Evolutionary conservation across 2,329 filamentous ascomycete species (phyloP).

Genomic region (Fusarium concolor): DNA sequence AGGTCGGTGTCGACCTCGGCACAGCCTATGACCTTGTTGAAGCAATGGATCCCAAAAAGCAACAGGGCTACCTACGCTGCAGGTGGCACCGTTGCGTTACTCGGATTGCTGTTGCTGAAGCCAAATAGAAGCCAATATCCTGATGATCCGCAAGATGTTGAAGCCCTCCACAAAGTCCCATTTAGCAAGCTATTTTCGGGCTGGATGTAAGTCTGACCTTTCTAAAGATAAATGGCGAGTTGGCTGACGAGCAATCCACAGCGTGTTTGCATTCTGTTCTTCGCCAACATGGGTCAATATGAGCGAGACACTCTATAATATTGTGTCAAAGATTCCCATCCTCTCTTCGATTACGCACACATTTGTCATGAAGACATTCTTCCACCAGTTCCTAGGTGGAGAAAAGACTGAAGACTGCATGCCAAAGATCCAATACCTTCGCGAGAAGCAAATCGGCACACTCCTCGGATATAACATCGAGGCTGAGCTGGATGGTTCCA

Average conservation of each 20-base stretch:
- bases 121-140: background rate
- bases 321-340: slow-evolving; percentile 31
- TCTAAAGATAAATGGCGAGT: background rate
- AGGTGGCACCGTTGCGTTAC: background rate
- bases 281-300: slow-evolving; percentile 36
- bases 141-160: slow-evolving; percentile 1
- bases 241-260: background rate
- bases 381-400: slow-evolving; percentile 37
- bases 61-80: background rate
- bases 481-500: slow-evolving; percentile 35
- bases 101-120: slow-evolving; percentile 3
- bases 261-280: slow-evolving; percentile 39
- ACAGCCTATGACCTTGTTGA: background rate
- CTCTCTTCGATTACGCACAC: slow-evolving; percentile 27
- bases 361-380: slow-evolving; percentile 34
- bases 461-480: slow-evolving; percentile 42
- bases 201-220: slow-evolving; percentile 7
- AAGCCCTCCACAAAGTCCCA: slow-evolving; percentile 9
- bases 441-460: slow-evolving; percentile 24
- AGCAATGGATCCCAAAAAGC: background rate
- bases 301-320: slow-evolving; percentile 32
- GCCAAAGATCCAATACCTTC: slow-evolving; percentile 34
- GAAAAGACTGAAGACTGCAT: slow-evolving; percentile 26
- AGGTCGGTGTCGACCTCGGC: background rate
- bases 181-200: slow-evolving; percentile 11